A percentile compares a stretch with the other conserved stretches of the same genome.
Conservation (phyloP, 345 rosid genomes). For the Fremontodendron californicum region DNA sequence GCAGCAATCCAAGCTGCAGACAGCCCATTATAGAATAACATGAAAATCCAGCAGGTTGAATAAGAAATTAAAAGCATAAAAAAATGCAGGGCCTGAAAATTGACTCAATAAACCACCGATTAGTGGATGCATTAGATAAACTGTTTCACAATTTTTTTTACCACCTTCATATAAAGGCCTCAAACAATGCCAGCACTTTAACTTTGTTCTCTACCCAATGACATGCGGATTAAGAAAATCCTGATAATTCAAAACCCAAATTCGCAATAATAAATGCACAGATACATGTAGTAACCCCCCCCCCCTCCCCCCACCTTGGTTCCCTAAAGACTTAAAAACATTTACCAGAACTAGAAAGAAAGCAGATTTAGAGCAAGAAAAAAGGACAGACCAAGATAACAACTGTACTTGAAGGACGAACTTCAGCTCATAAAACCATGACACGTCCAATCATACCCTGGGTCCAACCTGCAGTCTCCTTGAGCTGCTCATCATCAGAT, state of each 20-base stretch:
- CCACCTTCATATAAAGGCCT: constrained; percentile 1
- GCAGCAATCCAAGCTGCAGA: not conserved
- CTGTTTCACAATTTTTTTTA: constrained; percentile 11
- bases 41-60: not conserved
- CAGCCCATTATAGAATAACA: not conserved
- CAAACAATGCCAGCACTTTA: constrained; percentile 11
- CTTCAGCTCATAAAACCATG: constrained; percentile 46
- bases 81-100: not conserved
- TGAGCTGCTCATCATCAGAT: constrained; percentile 82
- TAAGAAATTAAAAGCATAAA: not conserved
- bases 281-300: constrained; percentile 10
- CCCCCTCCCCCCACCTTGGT: not conserved
- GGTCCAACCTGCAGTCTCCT: constrained; percentile 83
- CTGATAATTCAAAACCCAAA: constrained; percentile 6
- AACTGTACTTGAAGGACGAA: not conserved
- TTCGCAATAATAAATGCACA: constrained; percentile 12
- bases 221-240: constrained; percentile 17
- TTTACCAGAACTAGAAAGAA: constrained; percentile 21
- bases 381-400: not conserved
- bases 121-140: constrained; percentile 32
- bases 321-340: constrained; percentile 13
- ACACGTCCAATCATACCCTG: constrained; percentile 83
- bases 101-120: constrained; percentile 34
- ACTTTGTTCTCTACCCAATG: constrained; percentile 12
- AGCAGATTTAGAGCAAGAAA: constrained; percentile 15